Evolutionary conservation across 805 yeast genomes (phyloP).

Genomic region (Hanseniaspora guilliermondii): DNA sequence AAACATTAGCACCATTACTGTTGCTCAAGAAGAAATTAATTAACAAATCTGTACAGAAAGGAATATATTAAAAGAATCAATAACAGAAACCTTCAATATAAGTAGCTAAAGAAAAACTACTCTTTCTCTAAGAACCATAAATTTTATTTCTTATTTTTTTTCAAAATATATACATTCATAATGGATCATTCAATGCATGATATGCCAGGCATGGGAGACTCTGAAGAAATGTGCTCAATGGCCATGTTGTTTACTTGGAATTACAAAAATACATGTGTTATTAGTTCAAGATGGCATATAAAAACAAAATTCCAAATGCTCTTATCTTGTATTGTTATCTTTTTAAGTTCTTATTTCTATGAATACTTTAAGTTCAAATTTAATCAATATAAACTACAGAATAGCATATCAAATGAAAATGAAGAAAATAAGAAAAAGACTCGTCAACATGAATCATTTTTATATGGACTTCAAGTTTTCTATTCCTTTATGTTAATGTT

Average conservation of each 20-base stretch:
- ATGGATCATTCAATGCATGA: conserved; percentile 16
- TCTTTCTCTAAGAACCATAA: too few species aligned
- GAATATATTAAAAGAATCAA: too few species aligned
- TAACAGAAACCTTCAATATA: too few species aligned
- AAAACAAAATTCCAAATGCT: conserved; percentile 39
- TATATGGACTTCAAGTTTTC: conserved; percentile 55
- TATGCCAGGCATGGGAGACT: conserved; percentile 17
- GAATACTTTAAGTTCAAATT: conserved; percentile 38
- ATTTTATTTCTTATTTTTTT: not conserved
- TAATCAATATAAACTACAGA: conserved; percentile 13
- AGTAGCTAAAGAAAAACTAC: not conserved
- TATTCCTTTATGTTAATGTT: conserved; percentile 65
- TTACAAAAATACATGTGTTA: conserved; percentile 57
- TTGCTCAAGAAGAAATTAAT: too few species aligned
- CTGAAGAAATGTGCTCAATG: conserved; percentile 36
- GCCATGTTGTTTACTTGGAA: conserved; percentile 74
- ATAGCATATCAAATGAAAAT: not conserved
- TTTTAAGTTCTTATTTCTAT: conserved; percentile 41
- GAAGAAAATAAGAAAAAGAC: conserved; percentile 10
- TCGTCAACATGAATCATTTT: conserved; percentile 28
- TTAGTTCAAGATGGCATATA: conserved; percentile 74
- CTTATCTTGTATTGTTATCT: conserved; percentile 39
- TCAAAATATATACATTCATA: not conserved
- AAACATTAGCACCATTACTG: too few species aligned
- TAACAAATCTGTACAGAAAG: too few species aligned